phyloP scores from a whole-genome alignment of 495 filamentous ascomycete genomes.

The Delitschia confertaspora region DNA sequence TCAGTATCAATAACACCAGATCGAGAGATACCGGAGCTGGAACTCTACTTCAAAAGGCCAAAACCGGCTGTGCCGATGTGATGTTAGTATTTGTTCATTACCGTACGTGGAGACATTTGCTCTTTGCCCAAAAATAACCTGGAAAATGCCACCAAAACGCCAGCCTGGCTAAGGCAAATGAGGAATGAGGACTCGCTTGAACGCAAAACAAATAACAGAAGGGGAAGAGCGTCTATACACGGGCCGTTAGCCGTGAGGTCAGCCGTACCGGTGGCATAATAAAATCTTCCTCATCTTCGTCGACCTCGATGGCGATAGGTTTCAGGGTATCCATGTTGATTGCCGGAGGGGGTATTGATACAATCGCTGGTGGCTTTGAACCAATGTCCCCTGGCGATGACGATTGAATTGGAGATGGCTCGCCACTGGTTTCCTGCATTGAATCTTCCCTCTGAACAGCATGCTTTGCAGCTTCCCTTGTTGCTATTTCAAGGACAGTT shows the following conservation, averaged over 20 bases:
- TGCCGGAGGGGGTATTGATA: background rate
- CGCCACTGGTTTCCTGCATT: slow-evolving; percentile 10
- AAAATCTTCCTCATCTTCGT: slow-evolving; percentile 27
- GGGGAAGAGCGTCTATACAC: background rate
- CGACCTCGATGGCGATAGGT: slow-evolving; percentile 27
- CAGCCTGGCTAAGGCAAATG: slow-evolving; percentile 9
- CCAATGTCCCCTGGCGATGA: background rate
- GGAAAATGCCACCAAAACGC: no score
- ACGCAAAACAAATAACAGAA: slow-evolving; percentile 18
- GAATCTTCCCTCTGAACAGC: slow-evolving; percentile 1
- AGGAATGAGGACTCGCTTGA: slow-evolving; percentile 23
- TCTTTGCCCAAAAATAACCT: no score
- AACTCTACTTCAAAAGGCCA: no score
- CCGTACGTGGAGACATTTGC: no score
- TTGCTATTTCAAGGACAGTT: slow-evolving; percentile 47
- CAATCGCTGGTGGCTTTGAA: background rate
- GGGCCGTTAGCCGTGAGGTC: slow-evolving; percentile 16
- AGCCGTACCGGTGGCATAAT: slow-evolving; percentile 23
- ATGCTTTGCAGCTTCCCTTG: slow-evolving; percentile 31
- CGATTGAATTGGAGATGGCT: background rate
- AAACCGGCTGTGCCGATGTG: no score
- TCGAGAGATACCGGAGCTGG: no score
- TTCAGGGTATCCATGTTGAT: slow-evolving; percentile 5
- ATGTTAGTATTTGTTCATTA: no score
- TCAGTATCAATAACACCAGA: no score